Evolutionary conservation across 1,284 basidiomycete genomes (phyloP), one percentile per base, ranked within the genome.

Genomic region (Ceratobasidium sp.): DNA sequence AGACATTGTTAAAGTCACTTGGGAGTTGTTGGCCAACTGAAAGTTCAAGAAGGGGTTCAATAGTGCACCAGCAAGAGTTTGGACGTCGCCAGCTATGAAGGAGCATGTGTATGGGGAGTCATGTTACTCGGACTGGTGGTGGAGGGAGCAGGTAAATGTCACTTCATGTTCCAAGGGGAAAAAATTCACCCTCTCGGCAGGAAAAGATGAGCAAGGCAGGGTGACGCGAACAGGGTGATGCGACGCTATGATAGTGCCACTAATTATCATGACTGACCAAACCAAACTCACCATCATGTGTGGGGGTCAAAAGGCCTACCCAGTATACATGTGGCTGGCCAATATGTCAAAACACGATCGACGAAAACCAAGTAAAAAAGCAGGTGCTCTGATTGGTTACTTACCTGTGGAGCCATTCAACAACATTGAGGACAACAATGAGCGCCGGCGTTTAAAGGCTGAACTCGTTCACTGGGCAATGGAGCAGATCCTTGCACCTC

Each of bases 391-490:
- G 2, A 16, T 74, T 1, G 66, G 73, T 6, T 76, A 76, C 62
- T 53, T 74, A 46, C 75, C 75, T 0, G 65, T 76, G 7, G 66
- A 69, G 5, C 34, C 9, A 27, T 69, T 69, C 24, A 39, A 69
- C 22, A 53, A 69, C 24, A 29, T 69, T 16, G 24, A 34, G 19
- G n/a, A 69, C 8, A 39, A 56, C 37, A 24, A 56, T 7, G 41
- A 58, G 13, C 19, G 66, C 9, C n/a, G 16, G 34, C 49, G 34
- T 9, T 31, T 58, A 22, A 69, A 69, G 66, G 39, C n/a, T 2
- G 22, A 69, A 5, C 53, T 58, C n/a, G 37, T 69, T 27, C 66
- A 69, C 37, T 39, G 39, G 9, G n/a, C 66, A 5, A 69, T 69
- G 66, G 53, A 58, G 39, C 39, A 31, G 53, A 24, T 69, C 5